Evolutionary conservation across 305 asterid genomes (phyloP).

Genomic region (Fraxinus sp.): DNA sequence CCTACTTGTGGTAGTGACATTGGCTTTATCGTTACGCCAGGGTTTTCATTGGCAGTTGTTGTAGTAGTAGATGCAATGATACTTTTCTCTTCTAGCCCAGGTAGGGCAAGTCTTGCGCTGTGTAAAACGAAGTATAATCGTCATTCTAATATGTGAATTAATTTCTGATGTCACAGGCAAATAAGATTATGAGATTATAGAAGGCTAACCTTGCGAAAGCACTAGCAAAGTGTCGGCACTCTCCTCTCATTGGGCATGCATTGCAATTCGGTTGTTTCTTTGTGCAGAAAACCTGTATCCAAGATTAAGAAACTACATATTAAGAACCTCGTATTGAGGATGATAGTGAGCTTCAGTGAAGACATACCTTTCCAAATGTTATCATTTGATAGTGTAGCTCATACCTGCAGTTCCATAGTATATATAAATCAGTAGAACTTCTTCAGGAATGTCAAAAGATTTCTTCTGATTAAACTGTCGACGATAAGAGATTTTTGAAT

Average conservation of each 20-base stretch:
- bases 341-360: constrained; percentile 6
- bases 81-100: constrained; percentile 66
- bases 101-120: constrained; percentile 88
- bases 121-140: constrained; percentile 20
- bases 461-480: constrained; percentile 13
- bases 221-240: constrained; percentile 96
- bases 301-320: constrained; percentile 10
- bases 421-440: constrained; percentile 33
- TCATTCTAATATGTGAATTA: constrained; percentile 15
- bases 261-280: constrained; percentile 92
- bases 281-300: constrained; percentile 90
- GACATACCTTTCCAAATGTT: constrained; percentile 90
- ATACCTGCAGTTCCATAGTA: constrained; percentile 58
- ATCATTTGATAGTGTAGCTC: constrained; percentile 98
- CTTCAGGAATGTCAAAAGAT: constrained; percentile 17
- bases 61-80: constrained; percentile 47
- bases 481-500: not conserved
- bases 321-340: constrained; percentile 12
- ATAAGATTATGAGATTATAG: constrained; percentile 17
- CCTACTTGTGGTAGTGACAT: constrained; percentile 46
- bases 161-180: constrained; percentile 6
- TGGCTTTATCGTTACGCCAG: constrained; percentile 34
- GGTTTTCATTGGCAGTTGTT: constrained; percentile 28
- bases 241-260: constrained; percentile 90
- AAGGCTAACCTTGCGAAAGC: constrained; percentile 82